Evolutionary conservation across 306 rosid genomes (phyloP), one percentile per base, ranked within the genome.

Genomic region (Styphnolobium japonicum): DNA sequence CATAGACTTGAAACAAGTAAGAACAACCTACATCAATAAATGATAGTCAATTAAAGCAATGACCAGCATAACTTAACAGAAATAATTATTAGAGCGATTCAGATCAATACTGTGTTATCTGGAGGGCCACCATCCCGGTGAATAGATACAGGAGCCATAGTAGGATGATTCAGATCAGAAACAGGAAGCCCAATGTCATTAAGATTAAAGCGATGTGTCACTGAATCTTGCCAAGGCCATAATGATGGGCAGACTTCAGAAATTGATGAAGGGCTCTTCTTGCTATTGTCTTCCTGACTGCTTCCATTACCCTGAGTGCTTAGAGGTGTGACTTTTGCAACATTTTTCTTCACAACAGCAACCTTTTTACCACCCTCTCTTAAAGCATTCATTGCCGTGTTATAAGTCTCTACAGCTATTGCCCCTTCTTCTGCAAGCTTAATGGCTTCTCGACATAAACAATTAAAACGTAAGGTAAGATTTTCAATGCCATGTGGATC

Each of bases 341-440:
- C 78, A 73, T 79, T 87, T 87, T 87, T 90, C 89, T 88, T 90
- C 76, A 82, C 79, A 78, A 27, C 37, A 31, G 84, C 69, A 78
- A 88, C 84, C 73, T 71, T 88, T 83, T 82, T 85, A 73, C 83
- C 82, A 76, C 85, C 80, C 79, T 90, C 94, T 77, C 83, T 87
- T 34, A 92, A 75, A 67, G 86, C 88, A 77, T 67, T 75, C 75
- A 88, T 85, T 18, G 92, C 90, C 23, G 89, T 80, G 56, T 81
- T 86, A 60, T 88, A 92, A 61, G 97, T 92, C 91, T 92, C 97
- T 58, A 79, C 53, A 66, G 86, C 68, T 69, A 82, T 80, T 46
- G 94, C 87, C 66, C 94, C 94, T 85, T 92, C 93, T 82, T 92
- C 93, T 4, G 97, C 97, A 84, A 80, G 84, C 78, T 83, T 90